Evolutionary conservation across 2,329 filamentous ascomycete species (phyloP).

Genomic region (Helotiales sp.): DNA sequence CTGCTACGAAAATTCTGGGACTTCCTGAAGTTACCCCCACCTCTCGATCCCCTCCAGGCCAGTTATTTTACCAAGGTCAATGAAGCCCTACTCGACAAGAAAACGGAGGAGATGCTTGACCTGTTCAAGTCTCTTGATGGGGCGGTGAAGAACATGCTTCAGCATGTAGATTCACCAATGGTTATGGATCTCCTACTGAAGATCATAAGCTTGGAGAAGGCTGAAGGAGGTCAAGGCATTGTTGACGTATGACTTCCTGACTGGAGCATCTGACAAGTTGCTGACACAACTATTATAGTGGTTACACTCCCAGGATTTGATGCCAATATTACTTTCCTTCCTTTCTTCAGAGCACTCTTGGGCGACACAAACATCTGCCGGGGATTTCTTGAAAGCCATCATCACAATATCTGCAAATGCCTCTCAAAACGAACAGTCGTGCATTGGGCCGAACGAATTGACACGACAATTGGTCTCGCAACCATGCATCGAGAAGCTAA

Average conservation of each 20-base stretch:
- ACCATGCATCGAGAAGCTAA: conserved; percentile 81
- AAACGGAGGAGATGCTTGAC: conserved; percentile 95
- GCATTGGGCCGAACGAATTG: conserved; percentile 95
- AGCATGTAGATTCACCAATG: conserved; percentile 96
- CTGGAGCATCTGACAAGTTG: background rate
- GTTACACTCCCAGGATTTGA: conserved; percentile 87
- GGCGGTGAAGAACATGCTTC: conserved; percentile 82
- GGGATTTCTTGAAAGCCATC: conserved; percentile 97
- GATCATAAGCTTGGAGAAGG: conserved; percentile 94
- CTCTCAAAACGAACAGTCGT: conserved; percentile 97
- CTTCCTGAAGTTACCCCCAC: conserved; percentile 82
- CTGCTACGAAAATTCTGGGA: conserved; percentile 87
- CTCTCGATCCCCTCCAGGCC: conserved; percentile 89
- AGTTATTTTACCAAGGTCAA: conserved; percentile 99
- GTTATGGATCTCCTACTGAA: conserved; percentile 97
- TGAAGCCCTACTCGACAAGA: conserved; percentile 95
- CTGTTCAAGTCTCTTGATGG: conserved; percentile 84
- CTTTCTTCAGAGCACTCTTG: conserved; percentile 83
- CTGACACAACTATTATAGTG: conserved; percentile 61
- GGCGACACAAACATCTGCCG: conserved; percentile 93
- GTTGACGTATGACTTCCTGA: conserved; percentile 73
- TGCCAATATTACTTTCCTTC: conserved; percentile 85
- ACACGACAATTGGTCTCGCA: conserved; percentile 93
- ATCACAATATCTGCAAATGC: conserved; percentile 99
- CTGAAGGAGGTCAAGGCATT: conserved; percentile 87